Evolutionary conservation across 140 eudicot species (phyloP), one percentile per base, ranked within the genome.

Genomic region (Oenanthe javanica): DNA sequence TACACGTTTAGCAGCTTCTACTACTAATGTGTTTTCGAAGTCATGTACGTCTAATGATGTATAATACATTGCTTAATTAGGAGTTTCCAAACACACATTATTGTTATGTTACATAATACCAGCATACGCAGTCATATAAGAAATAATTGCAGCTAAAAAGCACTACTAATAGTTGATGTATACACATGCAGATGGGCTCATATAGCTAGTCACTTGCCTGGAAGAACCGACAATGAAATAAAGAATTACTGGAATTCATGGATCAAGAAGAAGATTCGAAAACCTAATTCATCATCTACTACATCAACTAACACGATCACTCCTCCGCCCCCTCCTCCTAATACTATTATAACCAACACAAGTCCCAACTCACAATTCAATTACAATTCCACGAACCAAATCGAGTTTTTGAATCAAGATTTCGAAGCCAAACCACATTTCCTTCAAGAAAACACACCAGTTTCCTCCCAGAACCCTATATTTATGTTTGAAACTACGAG

Each of bases 221-320:
- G 99, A 43, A 83, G 99, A 83, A 94, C 99, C 19, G 99, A 94
- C 72, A 92, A 94, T 8, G 99, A 94, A 80, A 94, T 94, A 36
- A 94, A 94, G 72, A 94, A 94, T 82, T 94, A 94, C 70, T 94
- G 99, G 99, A 94, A 94, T n/a, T 94, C 99, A 9, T 94, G 99
- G 99, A 94, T 94, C 83, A 94, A 94, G 77, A 94, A 94, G 91
- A 94, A 94, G 86, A 87, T 94, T 31, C 84, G 88, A 76, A 92
- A 94, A n/a, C 89, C 93, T 38, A 81, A 85, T 15, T 48, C 89
- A 64, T 64, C 96, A 47, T 64, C 83, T 66, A 66, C 83, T 57
- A 36, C 84, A 57, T 67, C 84, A 4, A 82, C 88, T 50, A 72
- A 38, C 16, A 84, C 81, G 48, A 48, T 23, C 16, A 11, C n/a